Base-by-base conservation (phyloP, 225 moss, liverwort and hornwort genomes). In the Polytrichum commune region DNA sequence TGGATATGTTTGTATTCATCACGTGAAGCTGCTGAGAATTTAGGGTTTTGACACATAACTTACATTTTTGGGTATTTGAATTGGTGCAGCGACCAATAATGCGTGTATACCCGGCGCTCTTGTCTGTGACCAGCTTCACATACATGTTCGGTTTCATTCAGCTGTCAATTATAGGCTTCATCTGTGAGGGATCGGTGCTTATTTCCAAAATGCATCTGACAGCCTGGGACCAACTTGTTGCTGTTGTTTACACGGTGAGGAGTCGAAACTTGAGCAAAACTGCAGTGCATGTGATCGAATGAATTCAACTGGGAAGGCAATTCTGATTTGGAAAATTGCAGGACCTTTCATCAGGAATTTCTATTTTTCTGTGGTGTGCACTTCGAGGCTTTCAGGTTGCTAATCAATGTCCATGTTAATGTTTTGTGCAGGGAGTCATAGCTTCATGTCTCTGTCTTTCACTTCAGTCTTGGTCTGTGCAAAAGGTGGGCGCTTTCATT, bases 81-180 rank as follows among this genome's bases (percentile, higher is more conserved):
- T 13, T 46, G 13, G 46, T 46, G 46, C 80, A 84, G 88, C 82
- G 82, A 57, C 88, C 88, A 2, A 73, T 88, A 60, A 57, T 84
- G 75, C 72, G 80, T 68, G 75, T 65, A 4, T 85, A 79, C 66
- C 88, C 88, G n/a, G 64, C 88, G 25, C 85, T 84, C 7, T 62
- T 84, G 10, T 82, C 88, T 10, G 79, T 88, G 62, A 84, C 81
- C 20, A 72, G 82, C 8, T 88, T 71, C 69, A 85, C 85, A 0
- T 88, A 88, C 58, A 53, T 88, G 7, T 88, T 88, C 46, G 88
- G 88, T 10, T 75, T 80, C 6, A 29, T 88, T 26, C 88, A 88
- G 77, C 74, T 88, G 19, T 65, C 53, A 26, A 10, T 82, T 19
- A 9, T 84, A 9, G 81, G 79, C 72, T 24, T 76, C 19, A 18